Percentiles rank a stretch among this genome's conserved stretches.
Evolutionary conservation across 495 filamentous ascomycete genomes (phyloP).

Genomic region (Aspergillus ostianus): DNA sequence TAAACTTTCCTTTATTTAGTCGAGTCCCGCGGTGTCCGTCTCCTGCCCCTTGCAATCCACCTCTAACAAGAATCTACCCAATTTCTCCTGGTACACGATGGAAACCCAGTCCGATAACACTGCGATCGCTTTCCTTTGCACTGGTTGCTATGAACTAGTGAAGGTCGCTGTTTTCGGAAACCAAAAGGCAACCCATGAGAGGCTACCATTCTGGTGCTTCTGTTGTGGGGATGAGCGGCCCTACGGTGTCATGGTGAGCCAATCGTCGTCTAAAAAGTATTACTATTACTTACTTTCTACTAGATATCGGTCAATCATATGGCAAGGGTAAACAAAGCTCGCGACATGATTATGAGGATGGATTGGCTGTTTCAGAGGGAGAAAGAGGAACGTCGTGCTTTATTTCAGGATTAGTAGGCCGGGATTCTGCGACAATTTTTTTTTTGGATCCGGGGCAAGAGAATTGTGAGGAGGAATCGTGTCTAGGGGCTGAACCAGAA

Average conservation of each 20-base stretch:
- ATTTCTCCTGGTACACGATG: not conserved
- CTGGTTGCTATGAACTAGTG: not conserved
- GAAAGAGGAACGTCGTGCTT: not conserved
- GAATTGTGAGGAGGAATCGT: not conserved
- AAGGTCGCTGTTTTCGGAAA: not conserved
- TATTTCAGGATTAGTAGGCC: not conserved
- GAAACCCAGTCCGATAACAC: not conserved
- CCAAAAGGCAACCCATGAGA: not conserved
- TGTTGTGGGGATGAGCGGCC: not conserved
- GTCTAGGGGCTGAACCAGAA: too few relatives aligned
- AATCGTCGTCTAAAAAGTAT: not conserved
- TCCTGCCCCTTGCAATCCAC: not conserved
- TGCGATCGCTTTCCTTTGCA: not conserved
- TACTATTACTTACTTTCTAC: not conserved
- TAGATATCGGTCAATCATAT: not conserved
- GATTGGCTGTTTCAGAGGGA: constrained; percentile 1
- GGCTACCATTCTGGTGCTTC: not conserved
- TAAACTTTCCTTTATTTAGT: not conserved
- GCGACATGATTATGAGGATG: constrained; percentile 2
- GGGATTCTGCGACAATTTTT: not conserved
- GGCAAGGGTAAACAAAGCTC: not conserved
- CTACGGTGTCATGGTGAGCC: constrained; percentile 1
- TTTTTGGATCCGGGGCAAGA: not conserved
- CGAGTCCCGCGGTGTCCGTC: not conserved
- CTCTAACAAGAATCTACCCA: not conserved